Percentiles rank a stretch among this genome's conserved stretches.
These are phyloP conservation scores for Posidonia australis DNA, from an alignment of 106 monocot genomes.

Conservation along the genomic window DNA sequence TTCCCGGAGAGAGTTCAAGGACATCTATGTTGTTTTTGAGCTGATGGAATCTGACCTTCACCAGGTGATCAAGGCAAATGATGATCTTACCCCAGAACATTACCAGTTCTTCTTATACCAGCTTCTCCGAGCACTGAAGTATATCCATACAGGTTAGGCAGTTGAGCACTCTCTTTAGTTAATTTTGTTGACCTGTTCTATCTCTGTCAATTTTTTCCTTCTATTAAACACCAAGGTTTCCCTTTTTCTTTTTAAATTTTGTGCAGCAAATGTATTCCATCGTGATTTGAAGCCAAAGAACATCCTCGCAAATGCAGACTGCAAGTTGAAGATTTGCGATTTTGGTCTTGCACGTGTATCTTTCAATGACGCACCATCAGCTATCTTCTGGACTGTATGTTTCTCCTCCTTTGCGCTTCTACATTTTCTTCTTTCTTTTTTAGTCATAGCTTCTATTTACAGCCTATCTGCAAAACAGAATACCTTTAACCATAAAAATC, in stretches of 20 bases:
- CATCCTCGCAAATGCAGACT: conserved; percentile 78
- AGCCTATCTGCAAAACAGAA: too few relatives aligned
- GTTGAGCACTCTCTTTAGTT: conserved; percentile 11
- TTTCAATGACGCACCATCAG: conserved; percentile 70
- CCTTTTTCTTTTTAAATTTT: conserved; percentile 6
- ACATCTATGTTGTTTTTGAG: conserved; percentile 76
- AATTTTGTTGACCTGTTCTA: not conserved
- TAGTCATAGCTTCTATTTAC: not conserved
- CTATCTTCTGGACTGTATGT: conserved; percentile 80
- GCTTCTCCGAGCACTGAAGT: conserved; percentile 70
- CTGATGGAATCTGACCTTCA: conserved; percentile 90
- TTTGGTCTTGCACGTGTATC: conserved; percentile 78
- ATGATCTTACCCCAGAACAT: conserved; percentile 80
- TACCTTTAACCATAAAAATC: too few relatives aligned
- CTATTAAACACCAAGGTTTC: not conserved
- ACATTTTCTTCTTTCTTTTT: not conserved
- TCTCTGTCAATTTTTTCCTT: not conserved
- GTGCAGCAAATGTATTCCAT: conserved; percentile 70
- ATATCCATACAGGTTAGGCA: conserved; percentile 56
- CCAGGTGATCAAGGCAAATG: conserved; percentile 81
- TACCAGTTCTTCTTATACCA: conserved; percentile 79
- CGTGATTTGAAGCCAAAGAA: conserved; percentile 85
- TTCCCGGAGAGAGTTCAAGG: conserved; percentile 68
- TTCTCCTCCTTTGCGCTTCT: not conserved
- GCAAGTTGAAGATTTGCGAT: conserved; percentile 73